phyloP scores from a whole-genome alignment of 2,329 filamentous ascomycete species.

The Nannizzia gypsea region DNA sequence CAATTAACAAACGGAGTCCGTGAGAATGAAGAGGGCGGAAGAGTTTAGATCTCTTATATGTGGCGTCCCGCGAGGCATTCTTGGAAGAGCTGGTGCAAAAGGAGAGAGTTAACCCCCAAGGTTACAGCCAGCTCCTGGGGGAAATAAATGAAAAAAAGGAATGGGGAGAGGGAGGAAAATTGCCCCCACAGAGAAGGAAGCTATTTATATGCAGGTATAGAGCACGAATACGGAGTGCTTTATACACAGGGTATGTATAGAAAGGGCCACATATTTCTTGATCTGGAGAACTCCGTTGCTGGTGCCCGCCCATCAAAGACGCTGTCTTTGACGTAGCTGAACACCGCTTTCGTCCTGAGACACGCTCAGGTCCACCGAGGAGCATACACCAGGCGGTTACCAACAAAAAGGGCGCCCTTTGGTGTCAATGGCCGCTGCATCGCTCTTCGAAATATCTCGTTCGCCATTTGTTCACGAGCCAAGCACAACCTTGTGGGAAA shows the following conservation, averaged over 20 bases:
- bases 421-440: neutral
- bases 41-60: neutral
- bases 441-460: neutral
- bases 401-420: neutral
- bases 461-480: neutral
- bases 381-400: too few species aligned
- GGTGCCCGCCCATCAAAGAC: neutral
- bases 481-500: slow-evolving; percentile 2
- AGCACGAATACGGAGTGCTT: neutral
- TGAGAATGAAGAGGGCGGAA: neutral
- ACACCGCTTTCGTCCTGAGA: neutral
- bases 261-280: neutral
- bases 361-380: neutral
- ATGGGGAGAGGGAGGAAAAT: neutral
- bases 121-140: neutral
- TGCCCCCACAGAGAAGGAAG: neutral
- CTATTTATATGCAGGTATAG: neutral
- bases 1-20: neutral
- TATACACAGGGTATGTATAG: neutral
- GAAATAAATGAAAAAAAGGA: neutral
- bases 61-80: neutral
- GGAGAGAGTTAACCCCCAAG: neutral
- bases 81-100: neutral
- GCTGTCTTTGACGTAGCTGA: neutral
- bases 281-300: neutral